Percentiles rank a stretch among this genome's conserved stretches.
Evolutionary conservation across 192 early-diverging fungal genomes (phyloP).

Genomic region (Glomus cerebriforme): DNA sequence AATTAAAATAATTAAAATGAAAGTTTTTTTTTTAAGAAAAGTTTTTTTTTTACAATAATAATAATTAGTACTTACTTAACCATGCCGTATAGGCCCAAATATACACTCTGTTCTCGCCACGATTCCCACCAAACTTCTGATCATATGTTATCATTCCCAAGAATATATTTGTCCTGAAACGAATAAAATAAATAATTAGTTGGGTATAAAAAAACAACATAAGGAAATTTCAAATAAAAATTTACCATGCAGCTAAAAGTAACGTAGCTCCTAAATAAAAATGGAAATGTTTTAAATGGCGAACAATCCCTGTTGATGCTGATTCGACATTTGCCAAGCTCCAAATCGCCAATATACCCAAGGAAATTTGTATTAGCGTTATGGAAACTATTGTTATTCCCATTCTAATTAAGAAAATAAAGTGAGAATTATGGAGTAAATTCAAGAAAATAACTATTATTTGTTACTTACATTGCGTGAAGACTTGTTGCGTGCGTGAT

Average conservation of each 20-base stretch:
- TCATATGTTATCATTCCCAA: neutral
- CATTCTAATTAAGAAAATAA: neutral
- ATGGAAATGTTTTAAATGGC: constrained; percentile 17
- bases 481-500: neutral
- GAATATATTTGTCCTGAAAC: neutral
- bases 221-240: neutral
- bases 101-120: neutral
- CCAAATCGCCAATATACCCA: constrained; percentile 28
- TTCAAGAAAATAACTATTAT: neutral
- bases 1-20: too few relatives aligned
- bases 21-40: too few relatives aligned
- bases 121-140: too few relatives aligned
- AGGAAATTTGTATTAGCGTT: neutral
- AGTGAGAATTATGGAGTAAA: neutral
- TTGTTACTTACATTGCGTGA: constrained; percentile 7
- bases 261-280: constrained; percentile 5
- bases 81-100: neutral
- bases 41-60: too few relatives aligned
- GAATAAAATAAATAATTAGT: neutral
- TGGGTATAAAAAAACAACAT: neutral
- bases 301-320: neutral
- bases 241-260: constrained; percentile 26
- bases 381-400: constrained; percentile 2
- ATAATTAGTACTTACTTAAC: neutral
- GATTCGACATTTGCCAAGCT: constrained; percentile 15